A percentile compares a stretch with the other conserved stretches of the same genome.
phyloP scores from a whole-genome alignment of 257 asterid genomes.

The Thymus quinquecostatus region DNA sequence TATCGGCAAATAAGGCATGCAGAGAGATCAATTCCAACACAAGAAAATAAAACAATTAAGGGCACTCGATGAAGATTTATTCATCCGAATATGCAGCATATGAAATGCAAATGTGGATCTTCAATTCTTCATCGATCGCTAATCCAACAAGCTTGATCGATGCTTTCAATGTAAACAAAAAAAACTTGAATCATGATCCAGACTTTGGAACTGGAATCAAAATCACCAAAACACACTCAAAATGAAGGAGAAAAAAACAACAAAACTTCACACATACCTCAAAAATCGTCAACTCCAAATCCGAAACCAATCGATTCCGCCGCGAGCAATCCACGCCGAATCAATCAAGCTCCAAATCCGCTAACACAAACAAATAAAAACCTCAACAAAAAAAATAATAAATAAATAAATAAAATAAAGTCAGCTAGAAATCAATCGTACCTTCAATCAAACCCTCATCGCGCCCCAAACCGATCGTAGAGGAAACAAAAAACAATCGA shows the following conservation, averaged over 20 bases:
- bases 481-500: conserved; percentile 24
- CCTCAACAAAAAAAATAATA: background rate
- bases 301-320: conserved; percentile 29
- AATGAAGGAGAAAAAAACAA: background rate
- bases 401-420: background rate
- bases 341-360: conserved; percentile 30
- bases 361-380: conserved; percentile 8
- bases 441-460: background rate
- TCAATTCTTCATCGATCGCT: conserved; percentile 16
- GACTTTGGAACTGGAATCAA: conserved; percentile 17
- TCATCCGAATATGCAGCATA: conserved; percentile 8
- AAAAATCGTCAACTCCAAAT: conserved; percentile 17
- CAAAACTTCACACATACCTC: conserved; percentile 27
- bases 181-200: conserved; percentile 31
- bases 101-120: conserved; percentile 26
- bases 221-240: background rate
- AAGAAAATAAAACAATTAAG: background rate
- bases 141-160: conserved; percentile 15
- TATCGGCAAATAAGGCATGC: background rate
- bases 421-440: background rate
- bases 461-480: conserved; percentile 40
- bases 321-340: conserved; percentile 26
- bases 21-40: background rate
- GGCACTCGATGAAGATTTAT: conserved; percentile 9
- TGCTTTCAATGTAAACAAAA: conserved; percentile 16